Evolutionary conservation across 495 filamentous ascomycete genomes (phyloP).

Genomic region (Aspergillus saccharolyticus): DNA sequence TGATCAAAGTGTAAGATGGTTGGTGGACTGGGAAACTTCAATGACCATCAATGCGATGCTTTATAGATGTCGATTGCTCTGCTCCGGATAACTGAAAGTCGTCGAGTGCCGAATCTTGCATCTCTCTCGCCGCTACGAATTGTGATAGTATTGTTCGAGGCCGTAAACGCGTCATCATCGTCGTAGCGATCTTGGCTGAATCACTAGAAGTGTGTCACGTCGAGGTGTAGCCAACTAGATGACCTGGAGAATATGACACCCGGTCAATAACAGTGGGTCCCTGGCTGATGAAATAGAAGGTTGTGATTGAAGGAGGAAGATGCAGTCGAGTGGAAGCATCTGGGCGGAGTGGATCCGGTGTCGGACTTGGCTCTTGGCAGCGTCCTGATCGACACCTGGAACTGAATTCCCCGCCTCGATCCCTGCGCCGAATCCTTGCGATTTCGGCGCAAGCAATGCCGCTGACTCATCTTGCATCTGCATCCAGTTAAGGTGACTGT

Average conservation of each 20-base stretch:
- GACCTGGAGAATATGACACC: neutral
- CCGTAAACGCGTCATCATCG: neutral
- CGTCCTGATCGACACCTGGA: neutral
- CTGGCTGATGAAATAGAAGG: neutral
- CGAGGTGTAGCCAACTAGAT: neutral
- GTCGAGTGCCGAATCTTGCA: too few relatives aligned
- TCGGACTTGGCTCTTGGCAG: neutral
- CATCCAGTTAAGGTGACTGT: neutral
- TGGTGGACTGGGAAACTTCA: neutral
- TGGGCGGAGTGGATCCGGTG: neutral
- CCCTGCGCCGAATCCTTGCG: neutral
- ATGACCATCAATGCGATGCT: neutral
- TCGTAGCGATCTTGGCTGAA: slow-evolving; percentile 1
- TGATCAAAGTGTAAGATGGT: neutral
- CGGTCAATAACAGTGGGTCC: neutral
- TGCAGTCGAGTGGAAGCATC: neutral
- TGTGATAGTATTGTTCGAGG: neutral
- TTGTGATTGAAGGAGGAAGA: neutral
- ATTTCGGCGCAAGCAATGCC: neutral
- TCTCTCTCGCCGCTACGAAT: too few relatives aligned
- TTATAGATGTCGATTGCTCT: neutral
- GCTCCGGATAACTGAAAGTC: too few relatives aligned
- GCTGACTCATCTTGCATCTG: neutral
- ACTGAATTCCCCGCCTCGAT: neutral
- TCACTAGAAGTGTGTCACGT: neutral